Base-by-base conservation (phyloP, 768 basidiomycete genomes). In the Suillus fuscotomentosus region DNA sequence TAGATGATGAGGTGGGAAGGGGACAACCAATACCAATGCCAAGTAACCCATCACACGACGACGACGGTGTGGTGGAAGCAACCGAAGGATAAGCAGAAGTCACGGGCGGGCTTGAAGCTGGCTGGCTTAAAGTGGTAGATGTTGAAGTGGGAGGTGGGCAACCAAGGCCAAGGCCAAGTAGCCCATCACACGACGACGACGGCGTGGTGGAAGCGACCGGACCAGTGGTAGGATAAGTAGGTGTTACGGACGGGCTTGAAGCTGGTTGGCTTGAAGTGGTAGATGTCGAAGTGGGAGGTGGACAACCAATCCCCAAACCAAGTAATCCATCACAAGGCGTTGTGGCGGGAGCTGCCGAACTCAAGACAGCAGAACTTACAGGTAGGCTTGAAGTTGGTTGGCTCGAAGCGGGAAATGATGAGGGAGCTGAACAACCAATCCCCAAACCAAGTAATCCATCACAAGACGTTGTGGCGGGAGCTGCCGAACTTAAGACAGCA, bases 101-200 rank as follows among this genome's bases (percentile, higher is more conserved):
- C 11, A 22, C 9, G 59, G 43, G 41, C 39, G 20, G 10, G 20
- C 5, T 36, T 20, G 48, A 50, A 50, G 48, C 14, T 50, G 14
- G 22, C 8, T 65, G 36, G 2, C 67, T 50, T 17, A 45, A 27
- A 5, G 61, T 1, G 9, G 64, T 47, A 34, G 71, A 57, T 27
- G 60, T 48, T 5, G 63, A 41, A 63, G 39, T 42, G 39, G 64
- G 27, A 5, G 64, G 34, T n/a, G 67, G 27, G 54, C 69, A 74
- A 20, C 66, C 71, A 31, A 70, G 8, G 5, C 65, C 66, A 39
- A 70, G 60, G 3, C 68, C 73, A 39, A 74, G 60, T 2, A 72
- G 45, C 1, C 67, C 73, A 41, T 15, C 38, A 17, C 50, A 50
- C 50, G 50, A 50, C 22, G 48, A 50, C 47, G 50, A 24, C 24